A percentile compares a stretch with the other conserved stretches of the same genome.
phyloP scores from a whole-genome alignment of 257 asterid genomes.

The Penstemon davidsonii region DNA sequence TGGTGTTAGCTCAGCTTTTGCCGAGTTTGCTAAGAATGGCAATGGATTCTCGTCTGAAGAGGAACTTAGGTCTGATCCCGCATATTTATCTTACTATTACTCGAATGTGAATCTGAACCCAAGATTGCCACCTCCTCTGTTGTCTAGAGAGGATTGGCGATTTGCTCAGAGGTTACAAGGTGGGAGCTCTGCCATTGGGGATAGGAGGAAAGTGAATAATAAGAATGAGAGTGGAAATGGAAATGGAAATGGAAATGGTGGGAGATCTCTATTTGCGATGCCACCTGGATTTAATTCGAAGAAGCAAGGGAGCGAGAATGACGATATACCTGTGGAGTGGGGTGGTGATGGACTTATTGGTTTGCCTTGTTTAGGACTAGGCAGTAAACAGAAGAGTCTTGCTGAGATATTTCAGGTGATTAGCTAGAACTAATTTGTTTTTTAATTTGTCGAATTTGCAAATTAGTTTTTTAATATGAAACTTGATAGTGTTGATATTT shows the following conservation, averaged over 20 bases:
- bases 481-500: no score
- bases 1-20: constrained; percentile 38
- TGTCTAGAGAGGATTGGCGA: constrained; percentile 96
- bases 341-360: constrained; percentile 94
- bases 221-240: constrained; percentile 37
- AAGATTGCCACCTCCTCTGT: constrained; percentile 94
- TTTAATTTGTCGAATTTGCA: constrained; percentile 13
- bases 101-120: constrained; percentile 91
- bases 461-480: no score
- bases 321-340: constrained; percentile 72
- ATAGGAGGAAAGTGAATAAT: constrained; percentile 77
- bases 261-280: constrained; percentile 63
- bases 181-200: constrained; percentile 86
- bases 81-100: constrained; percentile 78
- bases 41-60: constrained; percentile 82
- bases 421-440: constrained; percentile 5
- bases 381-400: constrained; percentile 78
- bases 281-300: constrained; percentile 69
- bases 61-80: constrained; percentile 95
- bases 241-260: constrained; percentile 36
- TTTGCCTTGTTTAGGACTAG: constrained; percentile 77
- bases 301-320: constrained; percentile 56
- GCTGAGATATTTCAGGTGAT: constrained; percentile 83
- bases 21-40: constrained; percentile 55
- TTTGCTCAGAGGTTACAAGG: constrained; percentile 84